Percentiles rank a stretch among this genome's conserved stretches.
Conservation (phyloP, 768 basidiomycete genomes). For the Leucosporidium scottii region DNA sequence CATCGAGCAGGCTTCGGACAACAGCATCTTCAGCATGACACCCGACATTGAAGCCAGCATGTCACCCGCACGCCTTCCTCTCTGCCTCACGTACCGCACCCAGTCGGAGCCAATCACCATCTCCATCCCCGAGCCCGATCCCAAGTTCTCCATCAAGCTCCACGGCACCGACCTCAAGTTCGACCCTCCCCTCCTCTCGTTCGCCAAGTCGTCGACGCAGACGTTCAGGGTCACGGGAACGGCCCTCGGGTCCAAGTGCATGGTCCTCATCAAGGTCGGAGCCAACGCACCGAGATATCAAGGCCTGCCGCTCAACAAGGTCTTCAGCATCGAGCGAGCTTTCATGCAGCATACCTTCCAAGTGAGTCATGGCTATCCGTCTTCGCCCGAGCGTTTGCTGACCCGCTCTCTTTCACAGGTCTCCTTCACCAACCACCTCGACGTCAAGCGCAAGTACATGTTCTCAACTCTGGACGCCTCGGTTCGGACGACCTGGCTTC, state of each 20-base stretch:
- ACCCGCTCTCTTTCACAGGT: slow-evolving; percentile 40
- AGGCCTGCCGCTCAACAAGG: slow-evolving; percentile 69
- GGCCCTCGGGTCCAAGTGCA: slow-evolving; percentile 69
- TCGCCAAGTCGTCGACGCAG: slow-evolving; percentile 66
- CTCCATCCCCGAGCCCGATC: slow-evolving; percentile 75
- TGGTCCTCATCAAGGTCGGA: slow-evolving; percentile 77
- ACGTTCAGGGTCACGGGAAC: slow-evolving; percentile 88
- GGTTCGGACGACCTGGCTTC: slow-evolving; percentile 63
- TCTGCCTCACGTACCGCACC: slow-evolving; percentile 72
- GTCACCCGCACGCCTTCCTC: slow-evolving; percentile 50
- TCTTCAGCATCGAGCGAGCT: slow-evolving; percentile 76
- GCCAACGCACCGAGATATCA: slow-evolving; percentile 74
- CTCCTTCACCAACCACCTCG: slow-evolving; percentile 59
- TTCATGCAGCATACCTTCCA: slow-evolving; percentile 98
- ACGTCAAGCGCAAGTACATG: slow-evolving; percentile 67
- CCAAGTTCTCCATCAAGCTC: slow-evolving; percentile 71
- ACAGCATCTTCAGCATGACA: slow-evolving; percentile 35
- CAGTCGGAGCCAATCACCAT: slow-evolving; percentile 84
- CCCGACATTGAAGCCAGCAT: slow-evolving; percentile 36
- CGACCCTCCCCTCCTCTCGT: slow-evolving; percentile 75
- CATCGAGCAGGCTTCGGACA: slow-evolving; percentile 37
- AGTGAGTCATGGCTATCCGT: slow-evolving; percentile 2
- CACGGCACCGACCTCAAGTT: slow-evolving; percentile 81
- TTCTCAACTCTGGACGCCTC: slow-evolving; percentile 81
- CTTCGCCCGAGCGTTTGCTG: no score